Conservation (phyloP, 2,329 filamentous ascomycete genomes). For the Trichoderma sp. region DNA sequence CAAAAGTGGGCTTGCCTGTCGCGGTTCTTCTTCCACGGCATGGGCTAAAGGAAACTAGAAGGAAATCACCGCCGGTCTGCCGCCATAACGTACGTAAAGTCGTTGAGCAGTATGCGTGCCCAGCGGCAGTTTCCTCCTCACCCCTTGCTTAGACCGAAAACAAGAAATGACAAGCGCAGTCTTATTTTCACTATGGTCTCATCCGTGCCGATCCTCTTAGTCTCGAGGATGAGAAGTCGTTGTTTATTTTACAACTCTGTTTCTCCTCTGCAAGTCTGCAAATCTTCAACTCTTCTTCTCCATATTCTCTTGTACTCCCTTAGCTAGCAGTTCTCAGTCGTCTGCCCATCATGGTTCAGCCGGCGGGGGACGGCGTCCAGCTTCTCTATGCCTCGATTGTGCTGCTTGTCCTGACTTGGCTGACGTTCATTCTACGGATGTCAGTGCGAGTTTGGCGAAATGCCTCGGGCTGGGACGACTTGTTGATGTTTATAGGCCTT, state of each 20-base stretch:
- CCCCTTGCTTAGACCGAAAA: background rate
- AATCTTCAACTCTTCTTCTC: background rate
- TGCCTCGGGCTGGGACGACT: conserved; percentile 12
- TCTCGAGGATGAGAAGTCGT: background rate
- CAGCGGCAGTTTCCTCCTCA: background rate
- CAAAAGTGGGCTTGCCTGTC: background rate
- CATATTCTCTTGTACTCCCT: background rate
- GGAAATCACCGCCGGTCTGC: background rate
- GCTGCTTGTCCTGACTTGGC: conserved; percentile 3
- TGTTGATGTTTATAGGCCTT: conserved; percentile 17
- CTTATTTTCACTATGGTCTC: conserved; percentile 14
- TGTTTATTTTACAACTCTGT: background rate
- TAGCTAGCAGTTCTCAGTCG: background rate
- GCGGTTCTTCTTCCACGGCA: background rate
- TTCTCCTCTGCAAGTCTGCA: background rate
- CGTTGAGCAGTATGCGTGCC: background rate
- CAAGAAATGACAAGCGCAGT: conserved; percentile 10
- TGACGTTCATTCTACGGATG: background rate
- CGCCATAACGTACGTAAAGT: background rate
- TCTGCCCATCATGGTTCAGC: conserved; percentile 16
- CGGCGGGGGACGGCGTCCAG: conserved; percentile 7
- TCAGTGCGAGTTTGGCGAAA: conserved; percentile 15
- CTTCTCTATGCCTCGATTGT: conserved; percentile 14
- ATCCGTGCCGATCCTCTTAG: conserved; percentile 4
- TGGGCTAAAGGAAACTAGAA: background rate